These are phyloP conservation scores for Dendrothele bispora DNA, from an alignment of 768 basidiomycete species.

Conservation along the genomic window DNA sequence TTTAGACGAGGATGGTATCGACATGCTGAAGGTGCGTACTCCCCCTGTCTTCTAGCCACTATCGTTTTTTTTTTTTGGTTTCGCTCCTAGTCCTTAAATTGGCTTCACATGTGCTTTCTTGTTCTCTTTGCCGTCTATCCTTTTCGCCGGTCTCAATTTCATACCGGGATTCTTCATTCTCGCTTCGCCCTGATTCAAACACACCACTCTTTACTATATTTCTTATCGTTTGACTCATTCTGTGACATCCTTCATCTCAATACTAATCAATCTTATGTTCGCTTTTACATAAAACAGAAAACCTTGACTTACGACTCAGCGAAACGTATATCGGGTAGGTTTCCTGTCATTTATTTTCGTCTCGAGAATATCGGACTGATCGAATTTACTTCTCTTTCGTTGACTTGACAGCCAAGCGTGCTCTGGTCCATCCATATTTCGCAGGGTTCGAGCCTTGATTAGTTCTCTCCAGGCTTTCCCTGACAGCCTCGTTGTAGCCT, in stretches of 20 bases:
- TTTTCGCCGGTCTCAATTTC: constrained; percentile 1
- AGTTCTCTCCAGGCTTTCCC: too few species aligned
- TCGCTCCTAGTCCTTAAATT: too few species aligned
- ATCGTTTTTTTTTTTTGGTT: too few species aligned
- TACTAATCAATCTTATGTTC: too few species aligned
- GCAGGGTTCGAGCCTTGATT: constrained; percentile 37
- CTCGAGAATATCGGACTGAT: not conserved
- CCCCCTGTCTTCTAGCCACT: too few species aligned
- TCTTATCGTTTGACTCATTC: too few species aligned
- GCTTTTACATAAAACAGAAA: too few species aligned
- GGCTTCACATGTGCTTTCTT: too few species aligned
- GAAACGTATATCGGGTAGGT: constrained; percentile 86
- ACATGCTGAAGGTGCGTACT: constrained; percentile 69
- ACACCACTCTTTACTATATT: too few species aligned
- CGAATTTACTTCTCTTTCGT: constrained; percentile 34
- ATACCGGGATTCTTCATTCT: not conserved
- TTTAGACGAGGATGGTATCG: constrained; percentile 77
- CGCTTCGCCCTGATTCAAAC: too few species aligned
- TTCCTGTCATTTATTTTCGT: not conserved
- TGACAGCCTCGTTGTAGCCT: not conserved
- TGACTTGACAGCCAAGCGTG: constrained; percentile 58
- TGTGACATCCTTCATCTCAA: too few species aligned
- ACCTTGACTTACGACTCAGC: constrained; percentile 87
- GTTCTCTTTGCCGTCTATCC: too few species aligned
- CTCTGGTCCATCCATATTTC: constrained; percentile 51